Evolutionary conservation across 2,329 filamentous ascomycete genomes (phyloP).

Genomic region (Calonectria pteridis): DNA sequence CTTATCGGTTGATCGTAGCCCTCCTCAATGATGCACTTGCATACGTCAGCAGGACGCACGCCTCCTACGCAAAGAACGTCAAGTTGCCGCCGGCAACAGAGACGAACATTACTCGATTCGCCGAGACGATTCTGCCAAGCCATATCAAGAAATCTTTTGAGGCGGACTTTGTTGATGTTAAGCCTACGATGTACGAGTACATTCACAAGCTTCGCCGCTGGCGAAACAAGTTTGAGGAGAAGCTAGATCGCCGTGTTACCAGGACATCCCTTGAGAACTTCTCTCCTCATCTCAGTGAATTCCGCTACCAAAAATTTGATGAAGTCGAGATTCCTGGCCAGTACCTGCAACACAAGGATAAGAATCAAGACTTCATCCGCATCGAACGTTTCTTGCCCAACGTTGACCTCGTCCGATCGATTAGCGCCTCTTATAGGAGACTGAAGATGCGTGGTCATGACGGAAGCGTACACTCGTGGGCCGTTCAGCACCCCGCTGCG

Average conservation of each 20-base stretch:
- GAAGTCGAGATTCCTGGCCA: slow-evolving; percentile 98
- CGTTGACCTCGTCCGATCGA: slow-evolving; percentile 91
- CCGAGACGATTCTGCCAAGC: slow-evolving; percentile 92
- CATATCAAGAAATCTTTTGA: slow-evolving; percentile 98
- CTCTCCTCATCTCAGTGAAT: slow-evolving; percentile 93
- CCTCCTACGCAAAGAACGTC: slow-evolving; percentile 88
- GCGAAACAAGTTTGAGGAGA: slow-evolving; percentile 98
- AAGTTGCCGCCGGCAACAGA: slow-evolving; percentile 93
- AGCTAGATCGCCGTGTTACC: slow-evolving; percentile 85
- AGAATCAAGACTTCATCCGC: slow-evolving; percentile 98
- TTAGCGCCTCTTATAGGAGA: slow-evolving; percentile 90
- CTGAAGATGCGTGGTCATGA: slow-evolving; percentile 98
- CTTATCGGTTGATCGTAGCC: slow-evolving; percentile 96
- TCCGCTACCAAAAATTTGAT: slow-evolving; percentile 97
- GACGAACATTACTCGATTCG: slow-evolving; percentile 95
- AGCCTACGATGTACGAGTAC: slow-evolving; percentile 98
- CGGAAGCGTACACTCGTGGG: slow-evolving; percentile 96
- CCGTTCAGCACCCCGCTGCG: slow-evolving; percentile 94
- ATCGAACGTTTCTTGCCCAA: slow-evolving; percentile 97
- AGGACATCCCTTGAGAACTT: slow-evolving; percentile 84
- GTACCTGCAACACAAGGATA: slow-evolving; percentile 97
- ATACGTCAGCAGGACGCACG: slow-evolving; percentile 89
- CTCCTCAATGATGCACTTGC: slow-evolving; percentile 94
- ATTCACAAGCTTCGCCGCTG: slow-evolving; percentile 96
- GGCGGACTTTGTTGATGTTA: slow-evolving; percentile 94